Conservation (phyloP, 2,329 filamentous ascomycete species). For the Hypoxylon sp. region DNA sequence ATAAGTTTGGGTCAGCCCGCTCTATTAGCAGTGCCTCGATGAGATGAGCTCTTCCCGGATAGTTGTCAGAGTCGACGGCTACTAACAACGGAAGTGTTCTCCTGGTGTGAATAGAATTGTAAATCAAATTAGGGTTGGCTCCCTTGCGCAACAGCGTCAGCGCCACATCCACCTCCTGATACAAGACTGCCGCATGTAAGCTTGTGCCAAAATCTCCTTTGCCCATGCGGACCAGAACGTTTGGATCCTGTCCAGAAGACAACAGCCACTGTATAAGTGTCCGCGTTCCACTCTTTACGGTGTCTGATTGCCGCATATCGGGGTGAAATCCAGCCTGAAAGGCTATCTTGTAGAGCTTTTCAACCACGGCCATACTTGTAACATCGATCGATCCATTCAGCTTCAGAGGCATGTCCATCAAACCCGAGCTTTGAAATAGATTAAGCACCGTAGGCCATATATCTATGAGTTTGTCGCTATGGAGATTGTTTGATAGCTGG, state of each 20-base stretch:
- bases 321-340: neutral
- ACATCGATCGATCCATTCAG: neutral
- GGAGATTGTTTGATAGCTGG: neutral
- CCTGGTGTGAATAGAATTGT: too few species aligned
- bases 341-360: slow-evolving; percentile 1
- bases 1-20: neutral
- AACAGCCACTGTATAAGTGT: neutral
- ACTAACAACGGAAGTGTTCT: neutral
- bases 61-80: neutral
- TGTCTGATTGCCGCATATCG: neutral
- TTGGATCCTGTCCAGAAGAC: neutral
- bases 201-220: neutral
- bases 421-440: neutral
- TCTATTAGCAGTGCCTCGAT: neutral
- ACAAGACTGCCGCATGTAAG: neutral
- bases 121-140: neutral
- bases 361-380: neutral
- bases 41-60: neutral
- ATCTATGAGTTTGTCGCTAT: neutral
- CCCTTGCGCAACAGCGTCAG: neutral
- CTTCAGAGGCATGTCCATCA: neutral
- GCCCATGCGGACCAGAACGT: neutral
- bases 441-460: neutral
- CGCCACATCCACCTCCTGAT: neutral
- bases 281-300: neutral